These are phyloP conservation scores for Cystobasidium tubakii DNA, from an alignment of 768 basidiomycete genomes.

Conservation along the genomic window DNA sequence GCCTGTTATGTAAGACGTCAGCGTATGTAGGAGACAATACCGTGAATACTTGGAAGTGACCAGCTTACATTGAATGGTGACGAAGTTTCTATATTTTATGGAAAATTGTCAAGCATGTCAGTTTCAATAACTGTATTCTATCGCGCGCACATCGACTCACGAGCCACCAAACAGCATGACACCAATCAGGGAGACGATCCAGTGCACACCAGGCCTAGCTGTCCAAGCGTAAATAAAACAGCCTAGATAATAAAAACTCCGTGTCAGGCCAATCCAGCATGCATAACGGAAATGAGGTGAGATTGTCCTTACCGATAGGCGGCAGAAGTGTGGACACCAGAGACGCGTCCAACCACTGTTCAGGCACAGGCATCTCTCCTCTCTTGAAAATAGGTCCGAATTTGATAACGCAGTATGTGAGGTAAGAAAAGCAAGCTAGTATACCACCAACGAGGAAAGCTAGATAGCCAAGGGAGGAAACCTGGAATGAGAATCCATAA, in stretches of 20 bases:
- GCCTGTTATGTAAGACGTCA: constrained; percentile 10
- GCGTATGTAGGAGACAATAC: too few relatives aligned
- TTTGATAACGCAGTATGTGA: neutral
- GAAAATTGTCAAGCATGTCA: neutral
- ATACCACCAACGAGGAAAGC: constrained; percentile 4
- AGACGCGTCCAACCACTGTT: constrained; percentile 15
- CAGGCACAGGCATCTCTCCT: constrained; percentile 8
- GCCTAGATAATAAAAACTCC: neutral
- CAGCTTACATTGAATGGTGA: constrained; percentile 26
- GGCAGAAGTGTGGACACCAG: constrained; percentile 8
- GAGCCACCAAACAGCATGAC: neutral
- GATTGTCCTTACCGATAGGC: constrained; percentile 2
- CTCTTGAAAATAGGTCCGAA: constrained; percentile 14
- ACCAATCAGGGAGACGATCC: neutral
- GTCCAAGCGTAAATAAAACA: constrained; percentile 13
- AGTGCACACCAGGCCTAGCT: neutral
- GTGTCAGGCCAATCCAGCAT: neutral
- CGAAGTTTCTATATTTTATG: neutral
- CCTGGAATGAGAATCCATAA: neutral
- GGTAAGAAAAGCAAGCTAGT: constrained; percentile 12
- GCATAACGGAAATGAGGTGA: neutral
- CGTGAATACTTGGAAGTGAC: too few relatives aligned
- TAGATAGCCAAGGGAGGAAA: neutral
- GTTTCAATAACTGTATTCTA: neutral
- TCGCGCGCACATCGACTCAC: too few relatives aligned